Evolutionary conservation across 192 early-diverging fungal genomes (phyloP), one percentile per base, ranked within the genome.

Genomic region (Mortierella antarctica): DNA sequence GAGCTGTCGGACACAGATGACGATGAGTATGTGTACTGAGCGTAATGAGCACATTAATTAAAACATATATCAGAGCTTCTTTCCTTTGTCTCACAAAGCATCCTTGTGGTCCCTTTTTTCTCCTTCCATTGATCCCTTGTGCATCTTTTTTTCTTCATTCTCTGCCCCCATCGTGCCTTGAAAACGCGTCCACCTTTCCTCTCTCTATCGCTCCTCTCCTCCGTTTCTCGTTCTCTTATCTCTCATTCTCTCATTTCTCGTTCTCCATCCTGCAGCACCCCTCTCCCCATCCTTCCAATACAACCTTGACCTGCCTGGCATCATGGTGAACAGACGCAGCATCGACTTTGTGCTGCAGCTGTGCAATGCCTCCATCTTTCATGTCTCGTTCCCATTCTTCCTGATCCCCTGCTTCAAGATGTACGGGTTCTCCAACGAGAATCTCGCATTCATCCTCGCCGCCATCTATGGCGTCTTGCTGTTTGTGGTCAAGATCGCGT

Each of bases 311-410:
- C 60, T 14, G 39, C 12, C 44, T 6, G 6, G 46, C 51, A 68
- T 48, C 13, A 80, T 72, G 70, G 70, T 67, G 6, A 67, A 61
- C 54, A 65, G 77, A 7, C 54, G 65, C n/a, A 71, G 41, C 64
- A 60, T 80, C 42, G 77, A 80, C 61, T 80, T 80, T 64, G 56
- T 55, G 45, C 61, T 80, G 51, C 65, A 68, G 6, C 71, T 80
- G 77, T 65, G 71, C 21, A 63, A 80, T 57, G 70, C 70, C 15
- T 52, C 77, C 41, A 31, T 80, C 59, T 80, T 80, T 47, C 77
- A 80, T 54, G 23, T 80, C 23, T 80, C 77, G n/a, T 80, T 80
- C 54, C 77, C 77, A 13, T 71, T 72, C 60, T 68, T 80, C 17
- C 39, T 80, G 50, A 80, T 80, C 54, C 77, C 77, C 31, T 59